phyloP scores from a whole-genome alignment of 305 asterid species.

The Stenogyne calaminthoides region DNA sequence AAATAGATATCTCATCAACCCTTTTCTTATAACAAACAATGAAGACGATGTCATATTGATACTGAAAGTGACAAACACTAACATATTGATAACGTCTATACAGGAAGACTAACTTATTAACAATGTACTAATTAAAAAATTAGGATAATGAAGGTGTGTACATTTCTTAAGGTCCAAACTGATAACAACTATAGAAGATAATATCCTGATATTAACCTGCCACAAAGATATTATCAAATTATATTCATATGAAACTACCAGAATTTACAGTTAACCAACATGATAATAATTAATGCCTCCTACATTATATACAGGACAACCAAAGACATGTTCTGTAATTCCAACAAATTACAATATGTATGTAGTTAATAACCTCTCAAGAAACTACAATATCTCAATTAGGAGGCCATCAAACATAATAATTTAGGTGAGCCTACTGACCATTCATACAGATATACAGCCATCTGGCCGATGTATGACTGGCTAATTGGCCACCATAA shows the following conservation, averaged over 20 bases:
- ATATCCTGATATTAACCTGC: not conserved
- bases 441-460: constrained; percentile 54
- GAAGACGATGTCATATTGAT: not conserved
- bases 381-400: constrained; percentile 27
- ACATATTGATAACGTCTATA: not conserved
- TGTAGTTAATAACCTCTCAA: constrained; percentile 36
- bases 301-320: not conserved
- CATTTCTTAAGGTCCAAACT: constrained; percentile 17
- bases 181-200: not conserved
- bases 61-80: not conserved
- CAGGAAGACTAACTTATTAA: not conserved
- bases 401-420: constrained; percentile 40
- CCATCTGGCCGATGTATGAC: constrained; percentile 44
- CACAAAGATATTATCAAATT: not conserved
- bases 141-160: not conserved
- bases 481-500: constrained; percentile 59
- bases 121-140: not conserved
- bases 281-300: not conserved
- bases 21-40: not conserved
- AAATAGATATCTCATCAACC: constrained; percentile 1
- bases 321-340: not conserved
- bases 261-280: not conserved
- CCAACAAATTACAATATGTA: not conserved
- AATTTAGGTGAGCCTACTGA: constrained; percentile 54
- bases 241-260: not conserved